Evolutionary conservation across 2,329 filamentous ascomycete genomes (phyloP), one percentile per base, ranked within the genome.

Genomic region (Elsinoe necatrix): DNA sequence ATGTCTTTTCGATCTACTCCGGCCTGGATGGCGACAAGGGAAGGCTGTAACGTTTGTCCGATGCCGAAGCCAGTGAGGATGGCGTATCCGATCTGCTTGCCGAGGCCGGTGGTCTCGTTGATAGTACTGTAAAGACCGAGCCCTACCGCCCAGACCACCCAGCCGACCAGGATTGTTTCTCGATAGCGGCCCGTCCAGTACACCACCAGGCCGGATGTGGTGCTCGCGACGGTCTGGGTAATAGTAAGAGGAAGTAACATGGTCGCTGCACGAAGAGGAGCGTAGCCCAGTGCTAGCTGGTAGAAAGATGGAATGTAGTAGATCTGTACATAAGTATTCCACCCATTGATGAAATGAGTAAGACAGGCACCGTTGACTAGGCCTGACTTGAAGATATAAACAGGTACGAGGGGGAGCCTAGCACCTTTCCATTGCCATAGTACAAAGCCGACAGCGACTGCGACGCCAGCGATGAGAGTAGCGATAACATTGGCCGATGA

Each of bases 261-360:
- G 3, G 77, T 62, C 62, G 77, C 71, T 0, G 71, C 71, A 21
- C 70, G 29, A 29, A 52, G 29, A 73, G 0, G 73, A 67, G 45
- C 69, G 71, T 2, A 73, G 72, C 70, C 0, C 69, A 72, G 61
- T 75, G 77, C 18, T 67, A 77, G 70, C 54, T 77, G 75, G 59
- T 77, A 77, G 59, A 76, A 77, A 0, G 71, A 57, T 73, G 48
- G 48, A 12, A 52, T 52, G 16, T 52, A 78, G 60, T 78, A 78
- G 6, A 79, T 68, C 59, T 81, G 79, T n/a, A 79, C 74, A 21
- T 81, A 69, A 56, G 80, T 80, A 60, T 80, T 80, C 79, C 79
- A 81, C 2, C 79, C 79, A 52, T 81, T 80, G 63, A 81, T 75
- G 34, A 78, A 52, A 20, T 52, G 48, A 3, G 48, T 52, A 5